Evolutionary conservation across 176 grass and related monocot species (phyloP).

Genomic region (Alloteropsis semialata): DNA sequence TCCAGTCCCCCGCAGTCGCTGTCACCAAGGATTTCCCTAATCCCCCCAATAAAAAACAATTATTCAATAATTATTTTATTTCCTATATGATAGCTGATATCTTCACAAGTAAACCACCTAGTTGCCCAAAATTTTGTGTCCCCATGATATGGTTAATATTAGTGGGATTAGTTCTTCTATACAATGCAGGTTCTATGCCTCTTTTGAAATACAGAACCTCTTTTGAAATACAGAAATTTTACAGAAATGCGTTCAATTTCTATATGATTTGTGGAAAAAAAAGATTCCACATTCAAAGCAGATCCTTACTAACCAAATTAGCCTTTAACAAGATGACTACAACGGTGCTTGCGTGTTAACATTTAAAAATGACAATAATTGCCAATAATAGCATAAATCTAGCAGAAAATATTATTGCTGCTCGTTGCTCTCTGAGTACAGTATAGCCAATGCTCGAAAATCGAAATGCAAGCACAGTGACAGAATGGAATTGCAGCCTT

Average conservation of each 20-base stretch:
- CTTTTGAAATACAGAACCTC: background rate
- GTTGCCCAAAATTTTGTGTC: background rate
- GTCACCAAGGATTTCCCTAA: conserved; percentile 11
- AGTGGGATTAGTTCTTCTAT: background rate
- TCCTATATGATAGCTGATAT: background rate
- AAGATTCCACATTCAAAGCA: too few relatives aligned
- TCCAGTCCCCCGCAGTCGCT: conserved; percentile 9
- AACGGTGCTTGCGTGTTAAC: too few relatives aligned
- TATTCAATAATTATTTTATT: background rate
- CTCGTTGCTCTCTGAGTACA: background rate
- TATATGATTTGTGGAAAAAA: background rate
- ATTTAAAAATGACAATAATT: background rate
- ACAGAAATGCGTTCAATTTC: background rate
- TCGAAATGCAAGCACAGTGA: background rate
- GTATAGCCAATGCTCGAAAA: background rate
- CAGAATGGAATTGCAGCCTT: background rate
- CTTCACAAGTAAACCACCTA: background rate
- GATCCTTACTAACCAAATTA: too few relatives aligned
- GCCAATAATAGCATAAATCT: background rate
- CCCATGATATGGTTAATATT: background rate
- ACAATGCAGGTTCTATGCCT: too few relatives aligned
- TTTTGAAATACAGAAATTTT: background rate
- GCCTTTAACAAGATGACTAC: too few relatives aligned
- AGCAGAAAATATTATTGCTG: background rate
- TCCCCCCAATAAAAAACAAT: background rate